Base-by-base conservation (phyloP, 2,329 filamentous ascomycete species). In the Nakataea oryzae region DNA sequence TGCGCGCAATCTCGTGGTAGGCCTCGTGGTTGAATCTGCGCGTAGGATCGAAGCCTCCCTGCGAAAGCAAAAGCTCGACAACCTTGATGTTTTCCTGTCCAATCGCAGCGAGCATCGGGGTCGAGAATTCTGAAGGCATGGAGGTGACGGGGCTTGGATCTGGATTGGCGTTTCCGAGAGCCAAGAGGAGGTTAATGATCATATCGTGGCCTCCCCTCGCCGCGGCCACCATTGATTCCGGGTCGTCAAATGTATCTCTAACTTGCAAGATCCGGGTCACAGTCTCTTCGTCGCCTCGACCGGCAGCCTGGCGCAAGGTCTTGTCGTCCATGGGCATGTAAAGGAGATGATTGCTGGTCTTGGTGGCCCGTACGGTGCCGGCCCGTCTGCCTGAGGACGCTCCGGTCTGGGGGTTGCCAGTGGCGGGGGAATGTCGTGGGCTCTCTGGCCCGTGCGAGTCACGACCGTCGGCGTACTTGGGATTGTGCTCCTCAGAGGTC, bases 71-170 rank as follows among this genome's bases (percentile, higher is more conserved):
- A 13, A 96, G 78, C 63, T 89, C 84, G 57, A 99, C 86, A 63
- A 97, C 91, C 67, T 91, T 89, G 59, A 95, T 82, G 68, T 96
- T 95, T 65, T 87, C 85, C 67, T 93, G 89, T 21, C 95, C 93
- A 66, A 99, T 97, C 1, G 95, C 93, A 63, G 93, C 92, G 50
- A 97, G 83, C 80, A 99, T 96, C 1, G 95, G 95, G 1, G 93
- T 97, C 60, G 93, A 89, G 69, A 90, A 87, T 63, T 95, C 92
- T 55, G 81, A 75, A 30, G 81, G 79, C 63, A 84, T 78, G 32
- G 81, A 80, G 11, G 78, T 69, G 58, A 92, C 74, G 14, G 90
- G 84, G 8, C 82, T 79, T 34, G 91, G 91, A 68, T 95, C 90
- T 0, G 83, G 80, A 61, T 85, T 83, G 14, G 83, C 82, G 59